Evolutionary conservation across 306 rosid genomes (phyloP).

Genomic region (Senna tora): DNA sequence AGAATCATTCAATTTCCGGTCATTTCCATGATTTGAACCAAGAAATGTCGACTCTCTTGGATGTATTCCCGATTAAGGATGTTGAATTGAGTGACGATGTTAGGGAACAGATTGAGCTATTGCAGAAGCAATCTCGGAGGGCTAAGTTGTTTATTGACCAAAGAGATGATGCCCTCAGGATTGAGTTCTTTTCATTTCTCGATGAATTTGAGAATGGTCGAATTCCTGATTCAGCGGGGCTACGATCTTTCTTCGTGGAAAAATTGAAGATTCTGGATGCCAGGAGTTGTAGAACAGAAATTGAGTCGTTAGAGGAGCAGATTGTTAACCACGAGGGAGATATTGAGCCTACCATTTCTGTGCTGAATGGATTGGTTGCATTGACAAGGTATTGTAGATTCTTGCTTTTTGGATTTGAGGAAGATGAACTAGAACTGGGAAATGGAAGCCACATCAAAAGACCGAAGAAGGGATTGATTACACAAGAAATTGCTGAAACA

Average conservation of each 20-base stretch:
- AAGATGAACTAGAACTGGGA: conserved; percentile 63
- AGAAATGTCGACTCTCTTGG: conserved; percentile 85
- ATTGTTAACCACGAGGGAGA: conserved; percentile 91
- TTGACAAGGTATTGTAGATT: conserved; percentile 84
- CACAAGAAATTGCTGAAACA: conserved; percentile 75
- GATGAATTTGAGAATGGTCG: conserved; percentile 68
- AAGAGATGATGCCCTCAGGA: conserved; percentile 63
- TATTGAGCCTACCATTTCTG: conserved; percentile 74
- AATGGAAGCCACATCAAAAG: conserved; percentile 48
- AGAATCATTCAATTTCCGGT: conserved; percentile 82
- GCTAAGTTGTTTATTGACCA: conserved; percentile 61
- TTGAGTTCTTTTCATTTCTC: conserved; percentile 54
- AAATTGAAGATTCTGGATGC: conserved; percentile 65
- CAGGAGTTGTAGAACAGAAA: conserved; percentile 67
- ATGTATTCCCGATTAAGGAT: conserved; percentile 77
- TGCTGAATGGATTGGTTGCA: conserved; percentile 88
- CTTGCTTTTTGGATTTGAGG: conserved; percentile 83
- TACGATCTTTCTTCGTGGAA: conserved; percentile 58
- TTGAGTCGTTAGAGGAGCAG: conserved; percentile 93
- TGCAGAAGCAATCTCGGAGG: conserved; percentile 73
- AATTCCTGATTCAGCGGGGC: conserved; percentile 56
- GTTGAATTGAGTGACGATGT: conserved; percentile 70
- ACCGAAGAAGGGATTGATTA: conserved; percentile 59
- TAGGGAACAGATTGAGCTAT: conserved; percentile 79
- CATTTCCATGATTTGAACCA: conserved; percentile 91